Percentiles rank a stretch among this genome's conserved stretches.
Conservation (phyloP, 768 basidiomycete species). For the Strobilomyces confusus region DNA sequence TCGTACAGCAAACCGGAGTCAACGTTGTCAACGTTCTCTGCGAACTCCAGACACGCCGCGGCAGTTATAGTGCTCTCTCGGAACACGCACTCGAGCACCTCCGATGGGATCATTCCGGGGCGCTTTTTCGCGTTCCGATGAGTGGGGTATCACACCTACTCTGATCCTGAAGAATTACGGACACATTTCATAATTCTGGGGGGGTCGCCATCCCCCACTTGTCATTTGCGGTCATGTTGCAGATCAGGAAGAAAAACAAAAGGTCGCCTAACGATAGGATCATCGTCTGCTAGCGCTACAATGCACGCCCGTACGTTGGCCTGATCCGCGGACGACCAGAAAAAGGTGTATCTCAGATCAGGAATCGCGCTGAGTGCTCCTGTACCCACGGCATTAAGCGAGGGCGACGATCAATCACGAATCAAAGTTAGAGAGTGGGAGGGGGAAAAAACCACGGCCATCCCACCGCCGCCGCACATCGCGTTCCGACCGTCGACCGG, state of each 20-base stretch:
- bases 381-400: slow-evolving; percentile 14
- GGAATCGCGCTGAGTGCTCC: not conserved
- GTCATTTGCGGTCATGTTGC: not conserved
- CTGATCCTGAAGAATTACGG: not conserved
- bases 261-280: not conserved
- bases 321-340: slow-evolving; percentile 28
- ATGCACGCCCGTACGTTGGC: slow-evolving; percentile 4
- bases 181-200: slow-evolving; percentile 4
- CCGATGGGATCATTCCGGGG: slow-evolving; percentile 9
- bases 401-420: slow-evolving; percentile 26
- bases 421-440: not conserved
- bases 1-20: slow-evolving; percentile 6
- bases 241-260: slow-evolving; percentile 3
- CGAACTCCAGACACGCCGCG: slow-evolving; percentile 24
- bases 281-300: not conserved
- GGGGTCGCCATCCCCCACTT: slow-evolving; percentile 1
- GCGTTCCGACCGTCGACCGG: not conserved
- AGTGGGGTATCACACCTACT: slow-evolving; percentile 1
- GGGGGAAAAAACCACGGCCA: not conserved
- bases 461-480: slow-evolving; percentile 3
- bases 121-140: not conserved
- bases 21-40: slow-evolving; percentile 13
- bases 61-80: slow-evolving; percentile 20
- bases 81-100: slow-evolving; percentile 3
- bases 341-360: slow-evolving; percentile 21